Conservation (phyloP, 768 basidiomycete species). For the Xerocomellus intermedius region DNA sequence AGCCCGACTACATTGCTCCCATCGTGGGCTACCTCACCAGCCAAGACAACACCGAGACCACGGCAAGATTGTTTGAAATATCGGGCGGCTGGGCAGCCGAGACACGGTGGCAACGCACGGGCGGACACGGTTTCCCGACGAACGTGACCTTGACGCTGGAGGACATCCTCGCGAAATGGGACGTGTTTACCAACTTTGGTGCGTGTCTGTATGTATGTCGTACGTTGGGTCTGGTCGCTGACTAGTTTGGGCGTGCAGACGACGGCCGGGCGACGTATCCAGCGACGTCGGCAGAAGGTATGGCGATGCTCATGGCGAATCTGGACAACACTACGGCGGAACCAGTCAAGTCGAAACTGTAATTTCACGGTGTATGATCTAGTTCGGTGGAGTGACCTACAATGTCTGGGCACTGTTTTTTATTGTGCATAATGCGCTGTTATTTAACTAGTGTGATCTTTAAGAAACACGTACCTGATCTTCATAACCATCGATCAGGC, state of each 20-base stretch:
- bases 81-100: slow-evolving; percentile 90
- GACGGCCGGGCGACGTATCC: slow-evolving; percentile 86
- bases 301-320: slow-evolving; percentile 72
- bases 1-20: slow-evolving; percentile 92
- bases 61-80: slow-evolving; percentile 81
- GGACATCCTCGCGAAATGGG: slow-evolving; percentile 77
- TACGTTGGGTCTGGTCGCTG: not conserved
- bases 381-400: not conserved
- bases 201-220: slow-evolving; percentile 21
- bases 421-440: too few species aligned
- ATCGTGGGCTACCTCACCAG: slow-evolving; percentile 88
- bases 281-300: slow-evolving; percentile 65
- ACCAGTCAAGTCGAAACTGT: slow-evolving; percentile 52
- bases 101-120: slow-evolving; percentile 89
- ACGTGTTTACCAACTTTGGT: slow-evolving; percentile 82
- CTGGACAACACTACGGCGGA: slow-evolving; percentile 39
- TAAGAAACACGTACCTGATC: too few species aligned
- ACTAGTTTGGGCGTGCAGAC: slow-evolving; percentile 39
- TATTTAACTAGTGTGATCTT: too few species aligned
- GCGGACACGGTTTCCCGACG: slow-evolving; percentile 85
- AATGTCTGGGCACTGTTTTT: too few species aligned
- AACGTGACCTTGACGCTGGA: slow-evolving; percentile 76
- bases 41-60: slow-evolving; percentile 70
- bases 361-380: slow-evolving; percentile 15
- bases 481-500: too few species aligned